These are phyloP conservation scores for Kwoniella botswanensis DNA, from an alignment of 768 basidiomycete species.

Conservation along the genomic window DNA sequence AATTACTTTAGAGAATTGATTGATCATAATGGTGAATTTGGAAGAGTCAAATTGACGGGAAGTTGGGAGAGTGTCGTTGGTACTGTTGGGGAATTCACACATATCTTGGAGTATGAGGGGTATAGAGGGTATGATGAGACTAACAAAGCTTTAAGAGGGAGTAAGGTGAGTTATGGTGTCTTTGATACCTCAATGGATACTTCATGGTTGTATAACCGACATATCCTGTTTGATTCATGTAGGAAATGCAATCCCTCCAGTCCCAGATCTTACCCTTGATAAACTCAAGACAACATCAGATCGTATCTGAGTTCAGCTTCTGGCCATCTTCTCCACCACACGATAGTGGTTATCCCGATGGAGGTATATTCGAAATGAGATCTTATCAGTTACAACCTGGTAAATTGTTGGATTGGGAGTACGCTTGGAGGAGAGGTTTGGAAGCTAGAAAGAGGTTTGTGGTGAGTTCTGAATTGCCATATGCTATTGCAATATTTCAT, in stretches of 20 bases:
- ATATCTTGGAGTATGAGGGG: slow-evolving; percentile 92
- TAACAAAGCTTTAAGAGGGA: slow-evolving; percentile 66
- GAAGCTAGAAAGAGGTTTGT: slow-evolving; percentile 89
- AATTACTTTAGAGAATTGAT: slow-evolving; percentile 80
- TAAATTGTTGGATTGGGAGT: slow-evolving; percentile 91
- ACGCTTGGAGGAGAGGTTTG: slow-evolving; percentile 89
- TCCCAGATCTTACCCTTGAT: slow-evolving; percentile 71
- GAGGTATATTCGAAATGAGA: slow-evolving; percentile 89
- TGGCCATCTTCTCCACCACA: slow-evolving; percentile 88
- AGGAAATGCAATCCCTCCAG: slow-evolving; percentile 42
- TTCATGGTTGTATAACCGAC: too few relatives aligned
- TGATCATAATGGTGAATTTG: slow-evolving; percentile 67
- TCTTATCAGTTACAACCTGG: slow-evolving; percentile 84
- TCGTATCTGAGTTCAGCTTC: slow-evolving; percentile 86
- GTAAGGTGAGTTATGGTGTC: slow-evolving; percentile 64
- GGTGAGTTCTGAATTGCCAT: slow-evolving; percentile 63
- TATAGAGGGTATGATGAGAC: slow-evolving; percentile 86
- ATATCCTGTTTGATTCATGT: background rate
- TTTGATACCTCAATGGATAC: too few relatives aligned
- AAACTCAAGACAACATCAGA: slow-evolving; percentile 72
- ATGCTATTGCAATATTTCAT: slow-evolving; percentile 42
- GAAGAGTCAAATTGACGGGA: slow-evolving; percentile 79
- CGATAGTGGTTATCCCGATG: slow-evolving; percentile 65
- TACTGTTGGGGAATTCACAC: slow-evolving; percentile 67
- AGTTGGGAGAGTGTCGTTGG: slow-evolving; percentile 92